phyloP scores from a whole-genome alignment of 441 rosid genomes.

The Populus hybrid region DNA sequence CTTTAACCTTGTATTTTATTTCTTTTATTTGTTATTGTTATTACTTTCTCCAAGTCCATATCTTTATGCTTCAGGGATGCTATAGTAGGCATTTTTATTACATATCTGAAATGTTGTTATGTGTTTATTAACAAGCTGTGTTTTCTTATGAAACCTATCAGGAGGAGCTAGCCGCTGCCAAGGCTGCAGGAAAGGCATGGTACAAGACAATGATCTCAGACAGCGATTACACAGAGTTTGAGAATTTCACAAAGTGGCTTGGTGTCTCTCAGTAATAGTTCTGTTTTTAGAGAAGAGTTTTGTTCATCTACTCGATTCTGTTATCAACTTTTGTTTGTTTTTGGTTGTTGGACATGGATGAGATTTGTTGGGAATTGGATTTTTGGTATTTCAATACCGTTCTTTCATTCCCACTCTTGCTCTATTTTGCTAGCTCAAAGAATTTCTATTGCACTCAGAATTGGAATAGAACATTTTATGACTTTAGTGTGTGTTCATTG shows the following conservation, averaged over 20 bases:
- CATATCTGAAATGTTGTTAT: background rate
- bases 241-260: slow-evolving; percentile 89
- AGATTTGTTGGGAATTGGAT: background rate
- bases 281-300: background rate
- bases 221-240: slow-evolving; percentile 91
- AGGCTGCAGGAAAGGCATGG: slow-evolving; percentile 88
- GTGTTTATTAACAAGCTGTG: background rate
- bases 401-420: background rate
- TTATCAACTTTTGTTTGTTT: background rate
- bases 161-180: slow-evolving; percentile 80
- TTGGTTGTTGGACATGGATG: slow-evolving; percentile 13
- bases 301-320: background rate
- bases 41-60: too few species aligned
- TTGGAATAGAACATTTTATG: background rate
- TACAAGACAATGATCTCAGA: slow-evolving; percentile 89
- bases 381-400: background rate
- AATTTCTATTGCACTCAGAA: background rate
- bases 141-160: slow-evolving; percentile 6
- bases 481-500: background rate
- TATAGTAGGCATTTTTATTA: background rate
- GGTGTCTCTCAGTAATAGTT: slow-evolving; percentile 70
- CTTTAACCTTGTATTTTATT: too few species aligned
- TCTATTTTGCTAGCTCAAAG: slow-evolving; percentile 1
- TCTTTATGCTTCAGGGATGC: background rate
- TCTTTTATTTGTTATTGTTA: too few species aligned